These are phyloP conservation scores for Ammopiptanthus mongolicus DNA, from an alignment of 306 rosid species.

Conservation along the genomic window DNA sequence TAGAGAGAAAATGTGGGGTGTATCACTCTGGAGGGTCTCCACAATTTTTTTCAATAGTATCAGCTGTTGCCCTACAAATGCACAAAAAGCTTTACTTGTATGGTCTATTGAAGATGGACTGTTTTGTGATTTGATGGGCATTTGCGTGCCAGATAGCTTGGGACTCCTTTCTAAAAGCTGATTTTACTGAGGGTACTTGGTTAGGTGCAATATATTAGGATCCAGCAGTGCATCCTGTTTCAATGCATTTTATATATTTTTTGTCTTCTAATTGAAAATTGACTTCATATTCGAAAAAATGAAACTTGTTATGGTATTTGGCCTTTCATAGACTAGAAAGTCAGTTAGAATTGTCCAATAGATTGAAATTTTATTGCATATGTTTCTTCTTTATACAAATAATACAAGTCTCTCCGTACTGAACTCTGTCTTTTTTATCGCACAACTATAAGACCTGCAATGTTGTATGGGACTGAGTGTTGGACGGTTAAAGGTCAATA, in stretches of 20 bases:
- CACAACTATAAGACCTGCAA: no score
- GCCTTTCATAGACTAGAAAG: conserved; percentile 1
- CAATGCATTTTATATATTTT: neutral
- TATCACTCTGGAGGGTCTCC: neutral
- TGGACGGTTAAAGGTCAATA: no score
- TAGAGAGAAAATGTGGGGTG: neutral
- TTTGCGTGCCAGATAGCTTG: neutral
- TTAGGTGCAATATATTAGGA: neutral
- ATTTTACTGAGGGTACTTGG: neutral
- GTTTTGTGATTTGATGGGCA: neutral
- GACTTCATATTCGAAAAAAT: conserved; percentile 4
- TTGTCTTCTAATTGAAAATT: neutral
- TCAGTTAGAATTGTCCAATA: conserved; percentile 1
- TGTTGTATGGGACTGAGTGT: no score
- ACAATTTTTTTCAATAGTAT: neutral
- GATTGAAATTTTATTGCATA: neutral
- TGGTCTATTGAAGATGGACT: neutral
- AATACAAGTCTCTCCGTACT: neutral
- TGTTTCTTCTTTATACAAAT: conserved; percentile 1
- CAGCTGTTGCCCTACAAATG: neutral
- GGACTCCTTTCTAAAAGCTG: neutral
- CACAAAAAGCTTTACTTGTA: neutral
- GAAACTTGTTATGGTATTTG: neutral
- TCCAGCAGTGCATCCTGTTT: neutral
- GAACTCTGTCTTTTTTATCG: neutral